Evolutionary conservation across 1,139 yeast species (phyloP).

Genomic region (Pichia sp.): DNA sequence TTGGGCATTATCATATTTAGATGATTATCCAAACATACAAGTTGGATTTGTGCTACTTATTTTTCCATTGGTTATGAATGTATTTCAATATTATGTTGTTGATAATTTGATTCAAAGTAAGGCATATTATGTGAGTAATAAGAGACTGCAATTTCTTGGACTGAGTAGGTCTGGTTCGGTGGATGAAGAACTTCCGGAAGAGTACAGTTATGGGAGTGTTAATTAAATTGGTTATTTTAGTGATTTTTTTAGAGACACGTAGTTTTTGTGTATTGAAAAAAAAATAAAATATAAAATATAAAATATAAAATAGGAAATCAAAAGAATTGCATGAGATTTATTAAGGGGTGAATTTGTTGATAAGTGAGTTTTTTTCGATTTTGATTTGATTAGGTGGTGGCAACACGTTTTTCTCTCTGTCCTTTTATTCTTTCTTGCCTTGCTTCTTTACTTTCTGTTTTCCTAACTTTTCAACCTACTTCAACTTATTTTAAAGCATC

Average conservation of each 20-base stretch:
- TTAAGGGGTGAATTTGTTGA: not conserved
- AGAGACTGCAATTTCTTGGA: constrained; percentile 1
- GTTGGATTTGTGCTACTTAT: constrained; percentile 82
- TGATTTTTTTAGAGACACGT: not conserved
- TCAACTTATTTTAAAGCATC: not conserved
- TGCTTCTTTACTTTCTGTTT: not conserved
- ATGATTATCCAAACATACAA: constrained; percentile 72
- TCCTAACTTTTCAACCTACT: too few relatives aligned
- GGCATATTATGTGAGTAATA: constrained; percentile 25
- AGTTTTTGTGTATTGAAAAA: not conserved
- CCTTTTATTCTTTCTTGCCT: not conserved
- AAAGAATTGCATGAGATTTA: too few relatives aligned
- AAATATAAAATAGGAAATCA: not conserved
- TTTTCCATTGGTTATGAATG: constrained; percentile 72
- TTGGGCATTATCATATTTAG: constrained; percentile 67
- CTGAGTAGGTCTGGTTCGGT: not conserved
- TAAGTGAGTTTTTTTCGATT: not conserved
- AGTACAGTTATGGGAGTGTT: not conserved
- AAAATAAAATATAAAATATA: not conserved
- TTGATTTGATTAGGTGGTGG: not conserved
- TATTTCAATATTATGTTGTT: constrained; percentile 77
- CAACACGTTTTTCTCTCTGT: not conserved
- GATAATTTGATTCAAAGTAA: constrained; percentile 79
- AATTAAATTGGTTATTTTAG: not conserved
- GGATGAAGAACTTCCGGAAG: constrained; percentile 6